Evolutionary conservation across 805 yeast species (phyloP).

Genomic region (Ogataea methanolica): DNA sequence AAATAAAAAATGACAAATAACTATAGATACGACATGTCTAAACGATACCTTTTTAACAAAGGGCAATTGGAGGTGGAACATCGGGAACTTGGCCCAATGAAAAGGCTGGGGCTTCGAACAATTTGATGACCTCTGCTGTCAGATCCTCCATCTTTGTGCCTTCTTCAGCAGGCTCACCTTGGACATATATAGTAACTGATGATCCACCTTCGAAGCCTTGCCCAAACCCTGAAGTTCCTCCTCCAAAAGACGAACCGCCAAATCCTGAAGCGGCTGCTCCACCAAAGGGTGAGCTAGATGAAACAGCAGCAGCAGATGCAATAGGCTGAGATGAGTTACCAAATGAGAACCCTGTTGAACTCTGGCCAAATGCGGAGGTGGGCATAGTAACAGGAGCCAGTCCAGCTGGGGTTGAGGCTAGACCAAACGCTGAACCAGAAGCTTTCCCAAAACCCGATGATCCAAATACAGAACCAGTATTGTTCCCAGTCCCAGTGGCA

Average conservation of each 20-base stretch:
- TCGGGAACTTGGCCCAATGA: conserved; percentile 67
- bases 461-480: not conserved
- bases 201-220: not conserved
- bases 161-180: conserved; percentile 20
- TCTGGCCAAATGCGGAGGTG: not conserved
- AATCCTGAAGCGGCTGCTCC: not conserved
- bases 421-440: conserved; percentile 18
- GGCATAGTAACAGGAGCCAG: not conserved
- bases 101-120: conserved; percentile 46
- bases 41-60: conserved; percentile 25
- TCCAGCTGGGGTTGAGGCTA: conserved; percentile 2
- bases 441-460: conserved; percentile 6
- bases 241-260: not conserved
- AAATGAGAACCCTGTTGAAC: not conserved
- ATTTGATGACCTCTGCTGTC: conserved; percentile 37
- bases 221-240: not conserved
- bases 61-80: conserved; percentile 58
- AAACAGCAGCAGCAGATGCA: not conserved
- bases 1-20: too few relatives aligned
- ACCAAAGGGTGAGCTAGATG: not conserved
- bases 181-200: conserved; percentile 9
- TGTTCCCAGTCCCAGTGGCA: not conserved
- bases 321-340: not conserved
- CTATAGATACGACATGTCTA: too few relatives aligned
- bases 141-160: conserved; percentile 33